phyloP scores from a whole-genome alignment of 2,329 filamentous ascomycete species.

The Exophiala lecanii-corni region DNA sequence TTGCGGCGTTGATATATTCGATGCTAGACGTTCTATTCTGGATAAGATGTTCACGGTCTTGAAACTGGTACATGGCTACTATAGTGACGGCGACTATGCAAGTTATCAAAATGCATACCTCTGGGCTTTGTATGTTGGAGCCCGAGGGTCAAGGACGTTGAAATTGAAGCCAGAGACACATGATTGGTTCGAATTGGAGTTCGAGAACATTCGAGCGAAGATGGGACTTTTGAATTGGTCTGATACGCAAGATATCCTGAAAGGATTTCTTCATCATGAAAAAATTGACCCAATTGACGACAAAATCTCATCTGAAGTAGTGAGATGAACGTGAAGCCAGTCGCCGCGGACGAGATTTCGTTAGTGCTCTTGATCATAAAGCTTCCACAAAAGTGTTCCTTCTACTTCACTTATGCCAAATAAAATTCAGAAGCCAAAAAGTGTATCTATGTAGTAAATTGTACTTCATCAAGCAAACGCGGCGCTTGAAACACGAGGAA shows the following conservation, averaged over 20 bases:
- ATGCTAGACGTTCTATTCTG: background rate
- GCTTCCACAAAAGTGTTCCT: too few relatives aligned
- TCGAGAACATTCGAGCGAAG: background rate
- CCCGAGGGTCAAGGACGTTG: background rate
- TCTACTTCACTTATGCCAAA: too few relatives aligned
- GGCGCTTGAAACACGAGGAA: too few relatives aligned
- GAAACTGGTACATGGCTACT: background rate
- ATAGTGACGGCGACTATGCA: background rate
- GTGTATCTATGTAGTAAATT: too few relatives aligned
- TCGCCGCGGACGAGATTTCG: too few relatives aligned
- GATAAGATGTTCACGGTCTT: background rate
- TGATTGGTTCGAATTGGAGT: background rate
- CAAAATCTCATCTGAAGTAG: too few relatives aligned
- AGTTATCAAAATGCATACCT: background rate
- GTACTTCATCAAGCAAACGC: too few relatives aligned
- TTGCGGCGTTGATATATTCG: background rate
- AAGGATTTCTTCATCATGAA: background rate
- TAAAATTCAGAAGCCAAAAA: too few relatives aligned
- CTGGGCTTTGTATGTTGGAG: slow-evolving; percentile 1
- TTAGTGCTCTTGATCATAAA: too few relatives aligned
- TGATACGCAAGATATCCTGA: background rate
- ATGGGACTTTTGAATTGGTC: background rate
- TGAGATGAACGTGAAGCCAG: too few relatives aligned
- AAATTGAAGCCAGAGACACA: background rate
- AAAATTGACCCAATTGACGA: background rate